Base-by-base conservation (phyloP, 169 alveolate genomes). In the Plasmodium fragile region DNA sequence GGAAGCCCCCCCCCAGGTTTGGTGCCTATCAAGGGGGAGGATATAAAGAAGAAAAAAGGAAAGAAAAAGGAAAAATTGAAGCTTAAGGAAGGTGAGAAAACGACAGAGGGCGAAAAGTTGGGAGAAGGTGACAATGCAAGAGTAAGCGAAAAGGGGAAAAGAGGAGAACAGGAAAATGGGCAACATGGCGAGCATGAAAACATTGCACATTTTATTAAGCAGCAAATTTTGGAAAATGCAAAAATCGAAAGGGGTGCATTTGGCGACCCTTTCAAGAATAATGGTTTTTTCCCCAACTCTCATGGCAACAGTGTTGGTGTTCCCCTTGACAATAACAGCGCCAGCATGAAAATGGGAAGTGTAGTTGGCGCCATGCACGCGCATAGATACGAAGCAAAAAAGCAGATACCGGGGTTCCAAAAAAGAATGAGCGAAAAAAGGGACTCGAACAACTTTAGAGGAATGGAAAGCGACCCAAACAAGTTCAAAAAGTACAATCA, bases 401-500 rank as follows among this genome's bases (percentile, higher is more conserved):
- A 36, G 18, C 70, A 39, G n/a, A 36, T 49, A 18, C 18, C 32
- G 34, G 32, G 4, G 16, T 32, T 53, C 49, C 65, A 59, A 25
- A 59, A 41, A 59, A 83, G 52, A 83, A 30, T 83, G 34, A 22
- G 32, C 34, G 89, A 43, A 28, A 89, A 78, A 43, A 89, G 34
- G 32, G 89, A 41, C 43, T 32, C n/a, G 79, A 41, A 55, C 4
- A 41, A 77, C 49, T 59, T 28, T 22, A 39, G 43, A 25, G 65
- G 71, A 78, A 28, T 89, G 34, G 73, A 77, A 49, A 89, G 72
- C 72, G 72, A 89, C 18, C 30, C 90, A 41, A 78, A 43, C 55
- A 89, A 89, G 45, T 77, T 30, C 13, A 89, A 89, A 55, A 89
- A 89, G 75, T 89, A 89, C 71, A 89, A 89, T 30, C 79, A 89